A percentile compares a stretch with the other conserved stretches of the same genome.
Conservation (phyloP, 1,284 basidiomycete species). For the Cutaneotrichosporon sp. region DNA sequence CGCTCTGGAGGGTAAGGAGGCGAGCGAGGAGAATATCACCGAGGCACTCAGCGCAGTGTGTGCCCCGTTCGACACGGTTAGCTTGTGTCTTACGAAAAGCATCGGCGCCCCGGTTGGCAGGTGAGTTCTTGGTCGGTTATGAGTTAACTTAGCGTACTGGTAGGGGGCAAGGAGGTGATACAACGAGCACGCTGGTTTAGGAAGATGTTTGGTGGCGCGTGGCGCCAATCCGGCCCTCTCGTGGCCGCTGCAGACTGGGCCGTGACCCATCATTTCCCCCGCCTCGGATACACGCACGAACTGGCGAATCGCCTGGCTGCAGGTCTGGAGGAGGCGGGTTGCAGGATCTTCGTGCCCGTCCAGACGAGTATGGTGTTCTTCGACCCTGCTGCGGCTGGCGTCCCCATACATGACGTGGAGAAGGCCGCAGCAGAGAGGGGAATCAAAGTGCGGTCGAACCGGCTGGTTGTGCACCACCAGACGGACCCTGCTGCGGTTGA, state of each 20-base stretch:
- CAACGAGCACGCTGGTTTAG: constrained; percentile 76
- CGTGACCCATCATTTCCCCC: constrained; percentile 76
- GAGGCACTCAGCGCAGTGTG: constrained; percentile 68
- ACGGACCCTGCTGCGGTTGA: constrained; percentile 66
- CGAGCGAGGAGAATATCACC: constrained; percentile 53
- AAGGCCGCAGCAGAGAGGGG: constrained; percentile 65
- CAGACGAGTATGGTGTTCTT: constrained; percentile 77
- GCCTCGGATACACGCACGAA: constrained; percentile 71
- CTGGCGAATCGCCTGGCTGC: constrained; percentile 69
- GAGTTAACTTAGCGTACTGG: constrained; percentile 59
- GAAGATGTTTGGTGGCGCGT: constrained; percentile 92
- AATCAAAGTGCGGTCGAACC: constrained; percentile 60
- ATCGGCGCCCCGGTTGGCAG: constrained; percentile 90
- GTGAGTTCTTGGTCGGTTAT: constrained; percentile 22
- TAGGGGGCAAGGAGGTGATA: constrained; percentile 77
- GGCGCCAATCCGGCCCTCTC: constrained; percentile 85
- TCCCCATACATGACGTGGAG: constrained; percentile 65
- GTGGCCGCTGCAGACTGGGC: constrained; percentile 82
- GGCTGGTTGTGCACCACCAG: constrained; percentile 86
- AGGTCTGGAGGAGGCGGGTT: constrained; percentile 74
- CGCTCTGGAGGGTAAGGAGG: constrained; percentile 63
- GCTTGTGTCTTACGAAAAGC: constrained; percentile 93
- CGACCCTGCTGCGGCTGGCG: constrained; percentile 60
- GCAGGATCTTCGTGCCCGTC: constrained; percentile 68
- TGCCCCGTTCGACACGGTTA: constrained; percentile 89